Evolutionary conservation across 2,329 filamentous ascomycete species (phyloP), one percentile per base, ranked within the genome.

Genomic region (Calonectria fujianensis): DNA sequence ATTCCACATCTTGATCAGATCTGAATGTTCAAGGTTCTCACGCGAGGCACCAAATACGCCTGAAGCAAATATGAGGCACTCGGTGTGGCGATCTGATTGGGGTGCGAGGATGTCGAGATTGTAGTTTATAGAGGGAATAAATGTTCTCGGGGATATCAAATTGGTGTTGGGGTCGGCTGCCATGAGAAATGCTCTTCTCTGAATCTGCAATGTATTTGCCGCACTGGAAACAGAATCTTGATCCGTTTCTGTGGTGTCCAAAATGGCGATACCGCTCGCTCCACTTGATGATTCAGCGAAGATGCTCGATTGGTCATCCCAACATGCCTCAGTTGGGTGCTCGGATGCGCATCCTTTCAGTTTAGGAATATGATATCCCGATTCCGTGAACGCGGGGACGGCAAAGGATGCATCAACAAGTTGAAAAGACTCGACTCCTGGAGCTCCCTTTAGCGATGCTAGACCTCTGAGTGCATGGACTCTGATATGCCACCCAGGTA

Each of bases 401-500:
- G 74, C 74, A n/a, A 75, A 76, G 4, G 74, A 75, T 4, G 65
- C 41, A 39, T 75, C 74, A 13, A 76, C 52, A 14, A 76, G 59
- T 24, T 75, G 41, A 2, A 72, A 4, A 1, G 27, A 39, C 4
- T 24, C 32, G 27, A 9, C 63, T 29, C 39, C 52, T 4, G 45
- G 45, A 4, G 63, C 9, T 2, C 18, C 14, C 1, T 20, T 27
- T 14, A 73, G 37, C 2, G 37, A 59, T 1, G 32, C 24, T 1
- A 73, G 14, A 6, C 51, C 65, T 27, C 41, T 51, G 41, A 81
- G 27, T 5, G 50, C 39, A 45, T 81, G 80, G 0, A 80, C 16
- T 11, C 79, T 61, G 8, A 79, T 29, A 29, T 82, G 78, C 80
- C 80, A 82, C 13, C 80, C 80, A 3, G 78, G 80, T 64, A 76